These are phyloP conservation scores for Roridomyces roridus DNA, from an alignment of 768 basidiomycete genomes.

Conservation along the genomic window DNA sequence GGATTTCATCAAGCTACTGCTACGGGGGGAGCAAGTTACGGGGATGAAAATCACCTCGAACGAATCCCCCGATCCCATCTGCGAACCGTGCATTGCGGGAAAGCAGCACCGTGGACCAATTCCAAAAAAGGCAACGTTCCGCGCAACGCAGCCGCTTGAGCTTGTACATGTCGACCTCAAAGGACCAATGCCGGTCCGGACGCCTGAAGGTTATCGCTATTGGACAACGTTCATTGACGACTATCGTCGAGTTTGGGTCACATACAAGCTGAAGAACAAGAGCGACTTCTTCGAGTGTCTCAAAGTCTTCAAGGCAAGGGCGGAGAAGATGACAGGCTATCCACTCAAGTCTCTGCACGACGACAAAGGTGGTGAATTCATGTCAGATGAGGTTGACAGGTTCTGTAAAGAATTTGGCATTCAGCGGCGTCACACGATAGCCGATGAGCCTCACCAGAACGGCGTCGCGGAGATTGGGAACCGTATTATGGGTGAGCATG, in stretches of 20 bases:
- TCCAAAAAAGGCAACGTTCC: slow-evolving; percentile 22
- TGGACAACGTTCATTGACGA: slow-evolving; percentile 39
- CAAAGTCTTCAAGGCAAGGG: slow-evolving; percentile 40
- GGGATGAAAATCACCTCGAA: slow-evolving; percentile 22
- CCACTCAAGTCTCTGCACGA: slow-evolving; percentile 33
- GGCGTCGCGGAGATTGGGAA: no score
- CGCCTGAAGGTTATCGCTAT: slow-evolving; percentile 30
- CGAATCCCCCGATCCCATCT: slow-evolving; percentile 27
- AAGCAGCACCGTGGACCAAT: no score
- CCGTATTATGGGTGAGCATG: no score
- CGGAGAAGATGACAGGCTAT: slow-evolving; percentile 34
- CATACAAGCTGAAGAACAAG: no score
- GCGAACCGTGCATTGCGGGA: slow-evolving; percentile 26
- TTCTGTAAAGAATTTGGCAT: no score
- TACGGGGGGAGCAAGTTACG: slow-evolving; percentile 18
- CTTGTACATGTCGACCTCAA: no score
- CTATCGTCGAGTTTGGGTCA: no score
- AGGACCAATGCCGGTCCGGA: slow-evolving; percentile 30
- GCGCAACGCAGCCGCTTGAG: slow-evolving; percentile 16
- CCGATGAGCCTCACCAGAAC: no score
- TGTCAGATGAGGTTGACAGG: slow-evolving; percentile 25
- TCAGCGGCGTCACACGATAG: no score
- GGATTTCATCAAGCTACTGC: slow-evolving; percentile 23
- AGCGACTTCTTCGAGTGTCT: no score
- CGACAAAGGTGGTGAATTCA: slow-evolving; percentile 46